Evolutionary conservation across 2,329 filamentous ascomycete genomes (phyloP).

Genomic region (Dactylellina sp.): DNA sequence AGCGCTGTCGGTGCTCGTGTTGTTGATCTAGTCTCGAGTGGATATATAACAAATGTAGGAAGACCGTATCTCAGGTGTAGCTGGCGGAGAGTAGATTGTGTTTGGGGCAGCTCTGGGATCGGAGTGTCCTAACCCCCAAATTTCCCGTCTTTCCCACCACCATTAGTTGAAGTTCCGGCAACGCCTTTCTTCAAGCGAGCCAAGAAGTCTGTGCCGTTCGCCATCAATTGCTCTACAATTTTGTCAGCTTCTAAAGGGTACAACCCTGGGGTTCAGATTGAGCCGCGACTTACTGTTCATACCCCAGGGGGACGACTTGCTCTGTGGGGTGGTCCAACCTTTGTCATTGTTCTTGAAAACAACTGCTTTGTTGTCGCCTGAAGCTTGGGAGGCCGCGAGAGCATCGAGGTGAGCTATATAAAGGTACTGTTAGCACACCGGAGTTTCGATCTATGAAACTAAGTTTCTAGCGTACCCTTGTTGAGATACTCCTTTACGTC

Average conservation of each 20-base stretch:
- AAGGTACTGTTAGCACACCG: background rate
- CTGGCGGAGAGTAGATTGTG: background rate
- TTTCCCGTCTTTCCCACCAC: slow-evolving; percentile 45
- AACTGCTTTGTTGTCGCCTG: slow-evolving; percentile 43
- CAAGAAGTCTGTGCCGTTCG: slow-evolving; percentile 45
- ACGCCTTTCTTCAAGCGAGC: slow-evolving; percentile 43
- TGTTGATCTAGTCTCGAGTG: no score
- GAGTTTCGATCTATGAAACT: no score
- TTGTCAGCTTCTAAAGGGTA: background rate
- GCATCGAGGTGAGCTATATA: slow-evolving; percentile 34
- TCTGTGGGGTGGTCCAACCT: slow-evolving; percentile 51
- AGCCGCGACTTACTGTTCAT: slow-evolving; percentile 29
- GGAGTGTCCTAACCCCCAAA: slow-evolving; percentile 37
- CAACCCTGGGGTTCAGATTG: background rate
- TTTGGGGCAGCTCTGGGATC: background rate
- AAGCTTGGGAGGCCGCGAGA: slow-evolving; percentile 26
- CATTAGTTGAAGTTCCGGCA: slow-evolving; percentile 24
- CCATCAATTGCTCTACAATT: slow-evolving; percentile 42
- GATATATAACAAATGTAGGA: no score
- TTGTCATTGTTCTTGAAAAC: slow-evolving; percentile 48
- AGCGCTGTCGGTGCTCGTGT: no score
- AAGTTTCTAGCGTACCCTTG: slow-evolving; percentile 15
- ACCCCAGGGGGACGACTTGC: slow-evolving; percentile 51
- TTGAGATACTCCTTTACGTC: slow-evolving; percentile 35
- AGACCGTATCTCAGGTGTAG: no score